Evolutionary conservation across 2,329 filamentous ascomycete species (phyloP).

Genomic region (Diaporthe sp.): DNA sequence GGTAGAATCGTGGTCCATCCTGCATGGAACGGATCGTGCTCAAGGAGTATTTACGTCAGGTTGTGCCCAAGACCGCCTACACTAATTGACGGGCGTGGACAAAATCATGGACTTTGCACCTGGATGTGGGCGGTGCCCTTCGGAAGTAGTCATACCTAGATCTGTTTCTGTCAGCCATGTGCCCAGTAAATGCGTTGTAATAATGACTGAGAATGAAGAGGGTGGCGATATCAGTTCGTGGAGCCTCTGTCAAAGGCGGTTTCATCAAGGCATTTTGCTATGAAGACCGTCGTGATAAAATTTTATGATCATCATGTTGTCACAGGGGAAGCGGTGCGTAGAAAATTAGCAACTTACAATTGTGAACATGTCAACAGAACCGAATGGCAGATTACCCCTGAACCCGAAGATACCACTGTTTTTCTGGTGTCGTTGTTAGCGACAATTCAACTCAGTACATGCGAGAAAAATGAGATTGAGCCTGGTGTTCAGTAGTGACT

Average conservation of each 20-base stretch:
- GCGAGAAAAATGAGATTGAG: constrained; percentile 23
- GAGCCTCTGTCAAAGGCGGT: constrained; percentile 82
- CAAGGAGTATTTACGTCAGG: background rate
- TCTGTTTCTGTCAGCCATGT: constrained; percentile 32
- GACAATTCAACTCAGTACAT: constrained; percentile 44
- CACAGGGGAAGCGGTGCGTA: background rate
- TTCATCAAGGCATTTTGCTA: constrained; percentile 84
- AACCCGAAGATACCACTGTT: background rate
- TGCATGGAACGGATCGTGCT: background rate
- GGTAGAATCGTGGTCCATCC: no score
- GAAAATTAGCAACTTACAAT: constrained; percentile 6
- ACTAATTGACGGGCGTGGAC: background rate
- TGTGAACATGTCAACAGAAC: background rate
- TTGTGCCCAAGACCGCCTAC: background rate
- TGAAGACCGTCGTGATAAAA: constrained; percentile 91
- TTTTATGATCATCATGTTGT: constrained; percentile 76
- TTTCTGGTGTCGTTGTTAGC: constrained; percentile 47
- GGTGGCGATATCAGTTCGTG: constrained; percentile 52
- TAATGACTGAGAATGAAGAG: background rate
- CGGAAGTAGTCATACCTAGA: background rate
- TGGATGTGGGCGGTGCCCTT: background rate
- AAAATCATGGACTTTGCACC: background rate
- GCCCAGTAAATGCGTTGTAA: background rate
- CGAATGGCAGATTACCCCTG: background rate
- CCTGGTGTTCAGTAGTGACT: constrained; percentile 58